Percentiles rank a stretch among this genome's conserved stretches.
phyloP scores from a whole-genome alignment of 139 green algal species.

The Chlorella sp. region DNA sequence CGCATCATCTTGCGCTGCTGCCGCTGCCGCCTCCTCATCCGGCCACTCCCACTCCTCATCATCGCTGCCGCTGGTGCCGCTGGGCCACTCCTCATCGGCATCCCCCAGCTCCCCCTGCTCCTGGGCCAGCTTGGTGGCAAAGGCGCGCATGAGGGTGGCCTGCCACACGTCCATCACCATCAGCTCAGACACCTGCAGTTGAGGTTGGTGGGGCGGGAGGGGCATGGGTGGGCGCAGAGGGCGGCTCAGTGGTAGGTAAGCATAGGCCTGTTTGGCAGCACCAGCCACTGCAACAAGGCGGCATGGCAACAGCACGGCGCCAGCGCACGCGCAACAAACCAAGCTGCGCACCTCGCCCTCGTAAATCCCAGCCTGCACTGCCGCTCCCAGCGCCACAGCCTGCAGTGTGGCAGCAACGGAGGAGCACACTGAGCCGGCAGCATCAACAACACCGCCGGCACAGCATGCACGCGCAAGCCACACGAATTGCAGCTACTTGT shows the following conservation, averaged over 20 bases:
- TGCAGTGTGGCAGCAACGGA: slow-evolving; percentile 7
- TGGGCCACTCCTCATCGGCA: neutral
- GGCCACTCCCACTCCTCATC: neutral
- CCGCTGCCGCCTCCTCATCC: neutral
- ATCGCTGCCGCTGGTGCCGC: neutral
- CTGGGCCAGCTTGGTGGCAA: slow-evolving; percentile 63
- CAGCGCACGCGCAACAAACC: too few species aligned
- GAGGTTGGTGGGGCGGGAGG: too few species aligned
- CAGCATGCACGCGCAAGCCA: too few species aligned
- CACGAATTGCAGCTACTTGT: too few species aligned
- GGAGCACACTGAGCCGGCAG: too few species aligned
- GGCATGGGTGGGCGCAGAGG: too few species aligned
- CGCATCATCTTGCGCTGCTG: neutral
- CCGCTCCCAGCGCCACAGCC: slow-evolving; percentile 88
- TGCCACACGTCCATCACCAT: slow-evolving; percentile 86
- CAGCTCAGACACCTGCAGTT: slow-evolving; percentile 62
- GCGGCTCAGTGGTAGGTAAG: too few species aligned
- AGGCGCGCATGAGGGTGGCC: slow-evolving; percentile 84
- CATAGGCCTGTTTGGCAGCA: too few species aligned
- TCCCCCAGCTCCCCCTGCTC: slow-evolving; percentile 19
- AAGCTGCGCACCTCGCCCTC: slow-evolving; percentile 63
- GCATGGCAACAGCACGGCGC: too few species aligned
- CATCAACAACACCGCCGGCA: too few species aligned
- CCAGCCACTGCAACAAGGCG: too few species aligned
- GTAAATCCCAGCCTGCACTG: slow-evolving; percentile 86